A percentile compares a stretch with the other conserved stretches of the same genome.
Evolutionary conservation across 306 rosid genomes (phyloP).

Genomic region (Begonia masoniana): DNA sequence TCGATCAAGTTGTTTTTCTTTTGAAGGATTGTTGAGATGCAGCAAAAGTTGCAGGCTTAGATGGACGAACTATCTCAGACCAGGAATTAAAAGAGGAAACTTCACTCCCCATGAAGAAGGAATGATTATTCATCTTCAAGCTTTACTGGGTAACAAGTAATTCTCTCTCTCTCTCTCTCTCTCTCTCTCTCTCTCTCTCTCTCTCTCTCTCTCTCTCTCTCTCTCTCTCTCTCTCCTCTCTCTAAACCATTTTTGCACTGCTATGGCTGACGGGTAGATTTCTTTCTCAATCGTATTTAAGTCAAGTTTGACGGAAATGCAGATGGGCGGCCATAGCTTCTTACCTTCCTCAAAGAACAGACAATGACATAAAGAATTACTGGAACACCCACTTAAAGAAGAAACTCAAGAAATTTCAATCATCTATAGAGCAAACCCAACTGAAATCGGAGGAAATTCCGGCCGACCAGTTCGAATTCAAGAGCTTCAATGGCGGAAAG

Average conservation of each 20-base stretch:
- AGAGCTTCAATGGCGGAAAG: slow-evolving; percentile 27
- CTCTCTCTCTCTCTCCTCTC: neutral
- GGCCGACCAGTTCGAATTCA: slow-evolving; percentile 17
- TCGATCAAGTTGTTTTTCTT: neutral
- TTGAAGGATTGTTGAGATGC: slow-evolving; percentile 78
- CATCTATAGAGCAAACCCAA: slow-evolving; percentile 23
- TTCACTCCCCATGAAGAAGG: slow-evolving; percentile 97
- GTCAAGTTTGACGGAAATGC: neutral
- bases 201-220: neutral
- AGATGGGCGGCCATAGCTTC: slow-evolving; percentile 99
- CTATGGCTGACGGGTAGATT: neutral
- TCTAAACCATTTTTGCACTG: neutral
- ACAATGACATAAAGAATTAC: slow-evolving; percentile 84
- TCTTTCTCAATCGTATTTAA: neutral
- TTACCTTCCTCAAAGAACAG: slow-evolving; percentile 93
- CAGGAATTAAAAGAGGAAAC: slow-evolving; percentile 97
- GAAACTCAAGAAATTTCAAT: slow-evolving; percentile 80
- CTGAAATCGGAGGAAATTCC: slow-evolving; percentile 5
- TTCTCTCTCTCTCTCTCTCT: neutral
- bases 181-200: neutral
- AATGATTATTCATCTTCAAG: slow-evolving; percentile 91
- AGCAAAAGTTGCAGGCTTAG: slow-evolving; percentile 99
- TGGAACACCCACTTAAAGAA: slow-evolving; percentile 98
- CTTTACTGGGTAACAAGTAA: slow-evolving; percentile 99
- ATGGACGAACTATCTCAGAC: slow-evolving; percentile 96